These are phyloP conservation scores for Nemania sp. DNA, from an alignment of 2,329 filamentous ascomycete genomes.

Conservation along the genomic window DNA sequence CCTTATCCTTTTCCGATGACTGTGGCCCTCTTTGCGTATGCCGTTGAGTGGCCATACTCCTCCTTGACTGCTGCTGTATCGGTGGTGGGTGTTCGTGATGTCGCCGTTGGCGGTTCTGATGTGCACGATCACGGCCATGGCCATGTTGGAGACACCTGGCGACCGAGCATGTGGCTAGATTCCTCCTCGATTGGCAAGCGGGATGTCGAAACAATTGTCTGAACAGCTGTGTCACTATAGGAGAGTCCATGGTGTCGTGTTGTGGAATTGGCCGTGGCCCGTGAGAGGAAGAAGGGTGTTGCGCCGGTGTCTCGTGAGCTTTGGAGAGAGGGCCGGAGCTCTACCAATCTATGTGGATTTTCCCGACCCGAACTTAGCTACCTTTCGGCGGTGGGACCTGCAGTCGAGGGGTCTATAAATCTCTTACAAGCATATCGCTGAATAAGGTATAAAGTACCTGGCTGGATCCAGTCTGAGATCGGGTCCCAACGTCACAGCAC, in stretches of 20 bases:
- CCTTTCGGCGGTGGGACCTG: no score
- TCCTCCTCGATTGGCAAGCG: slow-evolving; percentile 60
- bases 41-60: slow-evolving; percentile 35
- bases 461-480: no score
- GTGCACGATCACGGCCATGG: slow-evolving; percentile 45
- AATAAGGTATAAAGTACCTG: no score
- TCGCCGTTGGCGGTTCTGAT: slow-evolving; percentile 26
- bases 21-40: slow-evolving; percentile 34
- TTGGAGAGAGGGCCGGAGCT: slow-evolving; percentile 1
- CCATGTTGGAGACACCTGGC: slow-evolving; percentile 46
- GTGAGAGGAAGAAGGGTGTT: slow-evolving; percentile 26
- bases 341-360: no score
- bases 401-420: no score
- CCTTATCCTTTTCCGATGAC: slow-evolving; percentile 46
- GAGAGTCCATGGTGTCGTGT: slow-evolving; percentile 80
- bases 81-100: slow-evolving; percentile 40
- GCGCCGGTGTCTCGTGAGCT: slow-evolving; percentile 26
- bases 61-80: slow-evolving; percentile 36
- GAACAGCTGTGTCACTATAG: slow-evolving; percentile 76
- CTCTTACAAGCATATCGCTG: no score
- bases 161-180: slow-evolving; percentile 39
- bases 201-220: slow-evolving; percentile 81
- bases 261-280: slow-evolving; percentile 16
- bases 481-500: no score
- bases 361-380: no score